Evolutionary conservation across 1,139 yeast species (phyloP).

Genomic region (Nadsonia starkeyi-henricii): DNA sequence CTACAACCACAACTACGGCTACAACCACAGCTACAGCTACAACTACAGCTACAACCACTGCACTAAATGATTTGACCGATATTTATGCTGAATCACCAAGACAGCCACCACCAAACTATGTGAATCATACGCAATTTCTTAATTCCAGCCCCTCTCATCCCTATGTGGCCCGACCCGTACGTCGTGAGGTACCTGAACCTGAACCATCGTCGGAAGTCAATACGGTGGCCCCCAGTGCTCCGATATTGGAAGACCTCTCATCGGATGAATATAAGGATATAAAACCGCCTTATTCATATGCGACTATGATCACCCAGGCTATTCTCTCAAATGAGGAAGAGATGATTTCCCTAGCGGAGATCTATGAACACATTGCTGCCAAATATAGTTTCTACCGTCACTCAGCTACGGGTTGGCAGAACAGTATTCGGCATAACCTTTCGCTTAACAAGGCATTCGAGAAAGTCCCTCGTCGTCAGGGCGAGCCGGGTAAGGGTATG

Average conservation of each 20-base stretch:
- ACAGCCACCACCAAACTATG: too few relatives aligned
- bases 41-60: neutral
- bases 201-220: too few relatives aligned
- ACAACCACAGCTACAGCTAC: constrained; percentile 1
- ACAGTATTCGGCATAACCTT: constrained; percentile 68
- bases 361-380: constrained; percentile 76
- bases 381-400: constrained; percentile 86
- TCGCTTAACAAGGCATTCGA: constrained; percentile 80
- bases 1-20: constrained; percentile 1
- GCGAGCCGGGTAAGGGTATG: constrained; percentile 98
- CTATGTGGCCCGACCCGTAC: neutral
- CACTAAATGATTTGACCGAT: neutral
- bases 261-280: constrained; percentile 81
- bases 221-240: too few relatives aligned
- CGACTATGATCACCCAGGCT: constrained; percentile 97
- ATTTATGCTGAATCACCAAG: too few relatives aligned
- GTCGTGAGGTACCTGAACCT: too few relatives aligned
- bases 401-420: constrained; percentile 94
- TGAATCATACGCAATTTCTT: neutral
- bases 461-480: constrained; percentile 86
- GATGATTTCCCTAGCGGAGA: constrained; percentile 77
- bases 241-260: constrained; percentile 58
- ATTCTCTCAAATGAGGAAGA: constrained; percentile 80
- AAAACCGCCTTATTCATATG: constrained; percentile 94
- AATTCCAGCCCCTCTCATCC: neutral